Conservation (phyloP, 495 filamentous ascomycete genomes). For the Xylaria grammica region DNA sequence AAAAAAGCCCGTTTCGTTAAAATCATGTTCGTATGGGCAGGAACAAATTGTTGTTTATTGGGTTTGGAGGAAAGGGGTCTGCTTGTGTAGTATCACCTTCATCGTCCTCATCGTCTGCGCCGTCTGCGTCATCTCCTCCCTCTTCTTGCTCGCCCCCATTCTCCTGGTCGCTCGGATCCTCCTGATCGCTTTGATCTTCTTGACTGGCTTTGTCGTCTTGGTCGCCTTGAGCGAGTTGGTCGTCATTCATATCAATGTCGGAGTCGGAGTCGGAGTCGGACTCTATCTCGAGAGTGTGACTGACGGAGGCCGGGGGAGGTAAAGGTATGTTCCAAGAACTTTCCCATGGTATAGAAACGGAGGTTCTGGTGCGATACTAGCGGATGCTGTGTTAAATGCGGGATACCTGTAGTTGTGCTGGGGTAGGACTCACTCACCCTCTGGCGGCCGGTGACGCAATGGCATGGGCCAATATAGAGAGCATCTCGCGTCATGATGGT, state of each 20-base stretch:
- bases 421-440: slow-evolving; percentile 26
- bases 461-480: slow-evolving; percentile 33
- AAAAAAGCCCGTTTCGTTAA: slow-evolving; percentile 17
- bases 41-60: too few species aligned
- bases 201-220: too few species aligned
- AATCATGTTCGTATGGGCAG: slow-evolving; percentile 26
- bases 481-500: slow-evolving; percentile 18
- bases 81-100: too few species aligned
- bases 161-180: too few species aligned
- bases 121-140: background rate
- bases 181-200: background rate
- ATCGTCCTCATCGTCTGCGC: too few species aligned
- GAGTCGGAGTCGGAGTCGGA: background rate
- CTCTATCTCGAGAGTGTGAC: background rate
- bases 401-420: background rate
- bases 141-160: too few species aligned
- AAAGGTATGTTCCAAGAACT: background rate
- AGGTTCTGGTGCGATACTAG: slow-evolving; percentile 26
- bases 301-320: background rate
- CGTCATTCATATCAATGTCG: background rate
- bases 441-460: slow-evolving; percentile 32
- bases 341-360: slow-evolving; percentile 31
- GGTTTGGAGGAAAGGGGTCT: too few species aligned
- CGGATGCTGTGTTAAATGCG: slow-evolving; percentile 18
- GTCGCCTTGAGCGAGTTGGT: background rate